phyloP scores from a whole-genome alignment of 495 filamentous ascomycete genomes.

The Neurospora sp. region DNA sequence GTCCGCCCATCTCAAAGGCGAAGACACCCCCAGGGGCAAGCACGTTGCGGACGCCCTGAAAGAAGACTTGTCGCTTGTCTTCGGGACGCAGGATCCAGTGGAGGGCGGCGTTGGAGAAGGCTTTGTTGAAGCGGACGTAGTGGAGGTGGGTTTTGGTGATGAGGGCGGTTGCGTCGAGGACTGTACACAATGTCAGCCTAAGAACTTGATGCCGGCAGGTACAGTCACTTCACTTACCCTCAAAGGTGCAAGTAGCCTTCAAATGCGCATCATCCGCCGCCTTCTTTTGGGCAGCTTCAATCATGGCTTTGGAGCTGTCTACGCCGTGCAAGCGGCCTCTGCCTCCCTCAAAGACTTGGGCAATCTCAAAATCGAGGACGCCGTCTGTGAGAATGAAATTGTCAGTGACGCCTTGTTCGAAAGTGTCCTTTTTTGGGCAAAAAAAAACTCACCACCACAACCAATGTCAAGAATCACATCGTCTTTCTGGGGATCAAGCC shows the following conservation, averaged over 20 bases:
- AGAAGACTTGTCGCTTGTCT: constrained; percentile 24
- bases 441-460: constrained; percentile 46
- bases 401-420: not conserved
- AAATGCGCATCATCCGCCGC: constrained; percentile 6
- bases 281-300: constrained; percentile 39
- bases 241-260: constrained; percentile 29
- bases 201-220: not conserved
- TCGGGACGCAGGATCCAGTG: constrained; percentile 60
- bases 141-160: constrained; percentile 14
- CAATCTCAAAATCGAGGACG: constrained; percentile 49
- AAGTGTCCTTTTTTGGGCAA: not conserved
- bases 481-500: constrained; percentile 49
- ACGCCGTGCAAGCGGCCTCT: constrained; percentile 47
- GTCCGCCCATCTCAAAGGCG: constrained; percentile 65
- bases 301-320: constrained; percentile 58
- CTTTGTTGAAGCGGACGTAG: constrained; percentile 41
- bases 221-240: constrained; percentile 19
- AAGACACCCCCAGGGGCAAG: constrained; percentile 51
- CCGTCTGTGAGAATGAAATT: constrained; percentile 37
- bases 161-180: constrained; percentile 28
- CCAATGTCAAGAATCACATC: constrained; percentile 65
- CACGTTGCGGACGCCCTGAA: constrained; percentile 37
- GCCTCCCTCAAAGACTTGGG: constrained; percentile 26
- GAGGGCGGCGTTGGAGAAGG: constrained; percentile 70
- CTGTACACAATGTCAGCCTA: constrained; percentile 6